Base-by-base conservation (phyloP, 2,329 filamentous ascomycete genomes). In the Cyphellophora attinorum region DNA sequence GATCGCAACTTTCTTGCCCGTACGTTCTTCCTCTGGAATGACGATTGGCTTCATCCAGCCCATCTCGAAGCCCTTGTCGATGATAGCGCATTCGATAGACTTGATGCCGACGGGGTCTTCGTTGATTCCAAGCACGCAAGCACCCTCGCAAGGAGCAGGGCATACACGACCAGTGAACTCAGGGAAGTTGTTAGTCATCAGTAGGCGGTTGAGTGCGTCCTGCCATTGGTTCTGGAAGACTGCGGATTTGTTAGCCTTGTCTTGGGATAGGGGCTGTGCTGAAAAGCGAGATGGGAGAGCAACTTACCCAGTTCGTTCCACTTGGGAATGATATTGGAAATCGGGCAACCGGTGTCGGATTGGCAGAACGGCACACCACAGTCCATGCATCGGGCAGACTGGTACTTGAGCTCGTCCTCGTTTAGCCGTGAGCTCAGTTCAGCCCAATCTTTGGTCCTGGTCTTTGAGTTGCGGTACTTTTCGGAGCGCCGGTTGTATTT, bases 151-250 rank as follows among this genome's bases (percentile, higher is more conserved):
- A 60, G 89, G 89, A 53, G 89, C 89, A 39, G 89, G 89, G 62
- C 89, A 96, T 39, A 95, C 89, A 67, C 89, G 88, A 37, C 89
- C 89, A 50, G 89, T 96, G 60, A 95, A 95, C 57, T 96, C 89
- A 3, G 89, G 89, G 72, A 96, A 95, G 65, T 95, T 95, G 69
- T 96, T 95, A 47, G 89, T 95, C 82, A 93, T 89, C 35, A 95
- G 69, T 8, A 96, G 72, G 40, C 85, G 76, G 62, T 94, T 89
- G 3, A 95, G 76, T 15, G 89, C 89, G 60, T 95, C 88, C 49
- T 79, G 75, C 89, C 89, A 96, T 44, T 93, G 79, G 31, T 75
- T 72, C 38, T 76, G 67, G 54, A 74, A 76, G 0, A 93, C 75
- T n/a, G n/a, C n/a, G n/a, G n/a, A n/a, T n/a, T n/a, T n/a, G n/a